Base-by-base conservation (phyloP, 148 eudicot species). In the Dysphania ambrosioides region DNA sequence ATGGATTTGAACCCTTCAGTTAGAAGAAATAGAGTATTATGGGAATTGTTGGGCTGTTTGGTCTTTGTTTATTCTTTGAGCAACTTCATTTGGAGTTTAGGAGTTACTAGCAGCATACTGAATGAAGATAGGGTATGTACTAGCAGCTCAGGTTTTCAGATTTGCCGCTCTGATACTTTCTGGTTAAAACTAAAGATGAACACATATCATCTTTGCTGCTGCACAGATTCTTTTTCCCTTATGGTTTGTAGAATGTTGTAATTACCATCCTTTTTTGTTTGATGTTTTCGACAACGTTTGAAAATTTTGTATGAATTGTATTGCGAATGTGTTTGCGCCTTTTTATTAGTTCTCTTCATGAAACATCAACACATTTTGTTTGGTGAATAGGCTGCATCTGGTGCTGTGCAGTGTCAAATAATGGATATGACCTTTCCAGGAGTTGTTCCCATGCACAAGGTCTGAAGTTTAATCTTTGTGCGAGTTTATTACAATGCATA, bases 331-430 rank as follows among this genome's bases (percentile, higher is more conserved):
- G 24, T 72, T 40, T 60, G 70, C 42, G 31, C 38, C 2, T 63
- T 73, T 19, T 57, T 70, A 34, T 44, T 49, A n/a, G 15, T 66
- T 61, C 19, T 69, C 58, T 74, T 26, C 30, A 32, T 58, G 47
- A 66, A 57, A 23, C 51, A 23, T 58, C 51, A 40, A 63, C 63
- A 61, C 9, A 55, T 24, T 62, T 36, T 13, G 5, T 30, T 32
- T 75, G 73, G 49, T 80, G 47, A 30, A 60, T 75, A 93, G 98
- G 98, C 94, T 82, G 94, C 97, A 77, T 82, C 97, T 4, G 97
- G 98, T 56, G 98, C 98, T 62, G 97, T 89, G 79, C 98, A 95
- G 77, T 95, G 98, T 72, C 98, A 95, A 84, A 82, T 95, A 87
- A 86, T 95, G 92, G 97, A 95, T 82, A 86, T 89, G 93, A 83